Base-by-base conservation (phyloP, 352 stramenopile species). In the Globisporangium iwayamae region DNA sequence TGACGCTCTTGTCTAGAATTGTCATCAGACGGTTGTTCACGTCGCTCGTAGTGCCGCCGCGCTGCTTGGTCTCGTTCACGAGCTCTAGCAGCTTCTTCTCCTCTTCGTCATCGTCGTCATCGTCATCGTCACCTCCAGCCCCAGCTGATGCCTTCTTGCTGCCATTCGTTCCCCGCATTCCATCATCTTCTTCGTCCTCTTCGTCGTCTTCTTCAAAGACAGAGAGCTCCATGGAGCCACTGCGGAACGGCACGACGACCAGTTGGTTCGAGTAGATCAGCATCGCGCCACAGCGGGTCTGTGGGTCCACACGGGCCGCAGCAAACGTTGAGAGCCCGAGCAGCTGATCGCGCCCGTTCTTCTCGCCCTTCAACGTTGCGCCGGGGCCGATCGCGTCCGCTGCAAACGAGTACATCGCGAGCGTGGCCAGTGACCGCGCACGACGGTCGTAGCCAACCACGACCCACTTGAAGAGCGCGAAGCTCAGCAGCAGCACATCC, bases 141-240 rank as follows among this genome's bases (percentile, higher is more conserved):
- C 16, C 50, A 5, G 43, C 50, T 3, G 45, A 10, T 34, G 47
- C 7, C 20, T 56, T 41, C 47, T 66, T 46, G 18, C 43, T 60
- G 10, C 47, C 70, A 30, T 62, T 60, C 7, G 14, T 9, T 0
- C n/a, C 56, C 0, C 41, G 63, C 30, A 55, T 68, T 0, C 60
- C 34, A 8, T 73, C 34, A 5, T 73, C 73, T 0, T 76, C 68
- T 20, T 79, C 83, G n/a, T 90, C 80, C 0, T 91, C 78, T 2
- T 93, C 84, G 22, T 92, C 79, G 25, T 93, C 79, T 55, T 91
- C 81, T 36, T 91, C 81, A 67, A 93, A 91, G 60, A 91, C 87
- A 18, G 83, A 89, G 32, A 90, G 63, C 62, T 90, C 81, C 69
- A 89, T 87, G 7, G 83, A 90, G 56, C 84, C 87, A 57, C 80